Base-by-base conservation (phyloP, 176 grass and related monocot species). In the Oryza meyeriana region DNA sequence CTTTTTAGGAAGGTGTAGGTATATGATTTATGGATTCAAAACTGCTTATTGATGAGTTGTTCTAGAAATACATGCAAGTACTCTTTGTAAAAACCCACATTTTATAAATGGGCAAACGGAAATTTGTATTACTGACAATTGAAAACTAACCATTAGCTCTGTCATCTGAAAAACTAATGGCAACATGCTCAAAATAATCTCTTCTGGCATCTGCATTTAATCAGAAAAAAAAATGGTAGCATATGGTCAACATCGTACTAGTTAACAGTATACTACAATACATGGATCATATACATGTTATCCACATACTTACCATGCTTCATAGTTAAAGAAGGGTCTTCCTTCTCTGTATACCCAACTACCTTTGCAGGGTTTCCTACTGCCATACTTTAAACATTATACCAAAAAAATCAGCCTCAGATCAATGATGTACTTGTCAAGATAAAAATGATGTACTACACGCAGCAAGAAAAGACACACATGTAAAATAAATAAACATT, bases 281-380 rank as follows among this genome's bases (percentile, higher is more conserved):
- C 16, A 31, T 8, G 38, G 16, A 29, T 75, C 36, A 2, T 14
- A 35, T 31, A 86, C 81, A 58, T 59, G 14, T 75, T 72, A 16
- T 71, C 42, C 33, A 63, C 34, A 83, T 32, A 81, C 36, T 89
- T 88, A 98, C 96, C 96, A 77, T 99, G 96, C 73, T 99, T 95
- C 93, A 99, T 99, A 72, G 89, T 99, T 77, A 99, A 93, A 86
- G 96, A 93, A 42, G 96, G 96, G 10, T 99, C 91, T 82, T 95
- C 88, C 64, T 98, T 94, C 77, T 95, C 86, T 48, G 80, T 86
- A 78, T 89, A 93, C 31, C 96, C 96, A 79, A 95, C 85, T 59
- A 99, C 58, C 76, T 95, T 99, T 36, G 96, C 96, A 79, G 96
- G 96, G 87, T 99, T 99, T 80, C 96, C 96, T 14, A 95, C 90